A percentile compares a stretch with the other conserved stretches of the same genome.
phyloP scores from a whole-genome alignment of 192 early-diverging fungal species.

The Gonapodya prolifera region DNA sequence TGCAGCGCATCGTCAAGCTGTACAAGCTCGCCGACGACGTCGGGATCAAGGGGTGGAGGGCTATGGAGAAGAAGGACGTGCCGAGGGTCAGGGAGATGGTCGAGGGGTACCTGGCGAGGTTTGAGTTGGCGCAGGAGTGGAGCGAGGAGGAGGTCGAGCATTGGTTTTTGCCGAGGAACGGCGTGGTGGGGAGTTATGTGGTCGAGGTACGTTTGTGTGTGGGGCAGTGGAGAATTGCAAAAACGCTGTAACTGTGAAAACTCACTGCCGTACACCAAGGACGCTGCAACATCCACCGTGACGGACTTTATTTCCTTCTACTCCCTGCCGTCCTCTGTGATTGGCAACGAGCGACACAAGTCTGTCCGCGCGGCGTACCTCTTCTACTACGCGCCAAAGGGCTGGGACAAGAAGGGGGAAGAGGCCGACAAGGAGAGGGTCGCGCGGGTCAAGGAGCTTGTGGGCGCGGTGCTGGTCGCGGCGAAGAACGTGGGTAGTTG shows the following conservation, averaged over 20 bases:
- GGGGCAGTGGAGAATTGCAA: background rate
- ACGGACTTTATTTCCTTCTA: constrained; percentile 93
- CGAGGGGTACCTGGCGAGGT: constrained; percentile 47
- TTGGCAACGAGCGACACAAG: constrained; percentile 56
- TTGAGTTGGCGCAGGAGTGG: constrained; percentile 63
- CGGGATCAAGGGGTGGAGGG: constrained; percentile 55
- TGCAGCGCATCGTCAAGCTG: constrained; percentile 55
- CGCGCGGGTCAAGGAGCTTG: constrained; percentile 39
- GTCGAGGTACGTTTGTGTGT: constrained; percentile 56
- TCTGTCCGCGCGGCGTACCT: constrained; percentile 82
- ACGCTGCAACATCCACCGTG: constrained; percentile 44
- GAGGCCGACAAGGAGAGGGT: constrained; percentile 20
- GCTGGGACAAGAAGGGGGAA: constrained; percentile 24
- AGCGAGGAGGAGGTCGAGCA: constrained; percentile 79
- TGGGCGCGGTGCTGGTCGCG: constrained; percentile 68
- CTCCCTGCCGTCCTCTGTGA: constrained; percentile 81
- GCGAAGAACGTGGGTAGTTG: constrained; percentile 34
- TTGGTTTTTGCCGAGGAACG: constrained; percentile 73
- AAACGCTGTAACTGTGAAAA: background rate
- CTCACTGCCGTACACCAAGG: constrained; percentile 18
- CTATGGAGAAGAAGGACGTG: constrained; percentile 70
- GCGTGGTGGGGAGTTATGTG: constrained; percentile 91
- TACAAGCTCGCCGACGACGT: constrained; percentile 54
- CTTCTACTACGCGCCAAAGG: constrained; percentile 74
- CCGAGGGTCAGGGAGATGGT: constrained; percentile 55